Evolutionary conservation across 495 filamentous ascomycete species (phyloP).

Genomic region (Letharia columbiana): DNA sequence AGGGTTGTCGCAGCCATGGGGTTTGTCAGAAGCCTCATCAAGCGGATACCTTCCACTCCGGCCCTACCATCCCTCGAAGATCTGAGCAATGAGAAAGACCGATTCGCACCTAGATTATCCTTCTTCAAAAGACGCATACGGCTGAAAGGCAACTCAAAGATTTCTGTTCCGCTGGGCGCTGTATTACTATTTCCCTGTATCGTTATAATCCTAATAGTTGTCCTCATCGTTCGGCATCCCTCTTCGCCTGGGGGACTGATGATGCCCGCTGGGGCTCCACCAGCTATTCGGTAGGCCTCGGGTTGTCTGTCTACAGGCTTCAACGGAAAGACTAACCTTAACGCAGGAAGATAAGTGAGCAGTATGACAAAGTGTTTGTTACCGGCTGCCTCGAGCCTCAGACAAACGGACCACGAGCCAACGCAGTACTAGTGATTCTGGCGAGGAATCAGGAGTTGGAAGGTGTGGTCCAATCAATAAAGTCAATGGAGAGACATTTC

Average conservation of each 20-base stretch:
- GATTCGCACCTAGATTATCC: conserved; percentile 53
- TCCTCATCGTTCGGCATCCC: conserved; percentile 86
- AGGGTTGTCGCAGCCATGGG: conserved; percentile 39
- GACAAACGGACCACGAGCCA: conserved; percentile 65
- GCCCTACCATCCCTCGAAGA: conserved; percentile 53
- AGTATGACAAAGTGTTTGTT: conserved; percentile 92
- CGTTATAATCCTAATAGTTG: conserved; percentile 81
- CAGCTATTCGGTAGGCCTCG: conserved; percentile 70
- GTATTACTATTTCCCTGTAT: conserved; percentile 89
- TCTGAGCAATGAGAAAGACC: conserved; percentile 46
- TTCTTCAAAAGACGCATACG: conserved; percentile 85
- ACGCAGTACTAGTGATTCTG: conserved; percentile 92
- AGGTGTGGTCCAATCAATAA: conserved; percentile 90
- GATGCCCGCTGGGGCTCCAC: conserved; percentile 84
- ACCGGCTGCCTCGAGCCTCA: conserved; percentile 71
- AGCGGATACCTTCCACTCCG: conserved; percentile 55
- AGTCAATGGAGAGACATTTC: conserved; percentile 97
- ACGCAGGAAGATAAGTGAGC: conserved; percentile 87
- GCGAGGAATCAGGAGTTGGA: conserved; percentile 95
- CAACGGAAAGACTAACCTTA: conserved; percentile 7
- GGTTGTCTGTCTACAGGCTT: conserved; percentile 4
- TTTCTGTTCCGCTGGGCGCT: conserved; percentile 88
- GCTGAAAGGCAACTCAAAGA: conserved; percentile 85
- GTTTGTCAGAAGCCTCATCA: conserved; percentile 53
- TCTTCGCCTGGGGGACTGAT: conserved; percentile 72